Conservation (phyloP, 2,329 filamentous ascomycete species). For the Neofusicoccum ribis region DNA sequence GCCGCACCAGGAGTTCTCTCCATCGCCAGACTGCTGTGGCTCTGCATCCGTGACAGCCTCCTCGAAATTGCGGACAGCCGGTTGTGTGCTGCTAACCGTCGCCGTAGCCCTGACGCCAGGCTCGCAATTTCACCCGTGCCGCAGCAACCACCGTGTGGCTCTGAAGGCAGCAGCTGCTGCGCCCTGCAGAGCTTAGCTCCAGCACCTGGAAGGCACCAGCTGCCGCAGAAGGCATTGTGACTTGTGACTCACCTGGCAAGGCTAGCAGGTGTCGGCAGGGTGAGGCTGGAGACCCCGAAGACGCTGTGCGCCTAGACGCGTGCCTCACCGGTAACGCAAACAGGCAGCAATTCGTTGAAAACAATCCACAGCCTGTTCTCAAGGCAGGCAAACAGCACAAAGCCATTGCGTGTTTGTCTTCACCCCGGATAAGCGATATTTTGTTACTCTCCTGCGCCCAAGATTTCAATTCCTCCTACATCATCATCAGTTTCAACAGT, state of each 20-base stretch:
- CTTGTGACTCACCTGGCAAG: neutral
- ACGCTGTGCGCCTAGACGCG: neutral
- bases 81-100: neutral
- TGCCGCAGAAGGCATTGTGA: too few species aligned
- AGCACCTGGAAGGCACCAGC: too few species aligned
- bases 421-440: neutral
- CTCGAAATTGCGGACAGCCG: neutral
- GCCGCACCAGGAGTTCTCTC: neutral
- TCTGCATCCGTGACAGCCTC: neutral
- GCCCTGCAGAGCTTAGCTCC: neutral
- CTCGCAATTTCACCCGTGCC: neutral
- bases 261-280: neutral
- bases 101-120: neutral
- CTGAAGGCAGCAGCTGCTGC: neutral
- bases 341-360: slow-evolving; percentile 6
- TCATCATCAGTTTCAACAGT: neutral
- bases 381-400: neutral
- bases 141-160: neutral
- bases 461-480: neutral
- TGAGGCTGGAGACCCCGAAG: neutral
- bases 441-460: neutral
- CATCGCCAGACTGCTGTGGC: neutral
- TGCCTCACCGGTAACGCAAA: neutral
- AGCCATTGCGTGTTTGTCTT: neutral
- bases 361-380: neutral